Evolutionary conservation across 1,139 yeast species (phyloP).

Genomic region (Magnusiomyces tetraspermus): DNA sequence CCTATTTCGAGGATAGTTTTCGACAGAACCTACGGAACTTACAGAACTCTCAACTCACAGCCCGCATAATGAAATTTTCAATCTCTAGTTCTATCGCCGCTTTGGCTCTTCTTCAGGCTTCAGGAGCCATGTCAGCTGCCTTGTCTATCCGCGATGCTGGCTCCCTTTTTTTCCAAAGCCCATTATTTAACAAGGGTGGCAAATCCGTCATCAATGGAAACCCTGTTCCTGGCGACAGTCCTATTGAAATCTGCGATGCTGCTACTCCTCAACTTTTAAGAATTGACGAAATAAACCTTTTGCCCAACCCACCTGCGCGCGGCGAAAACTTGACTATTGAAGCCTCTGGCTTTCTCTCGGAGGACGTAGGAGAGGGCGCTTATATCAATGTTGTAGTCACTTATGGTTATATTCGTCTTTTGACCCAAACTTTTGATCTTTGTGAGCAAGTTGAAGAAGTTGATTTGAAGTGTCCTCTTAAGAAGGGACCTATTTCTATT

Average conservation of each 20-base stretch:
- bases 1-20: too few species aligned
- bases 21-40: too few species aligned
- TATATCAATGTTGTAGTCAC: constrained; percentile 89
- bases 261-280: constrained; percentile 51
- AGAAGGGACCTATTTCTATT: constrained; percentile 56
- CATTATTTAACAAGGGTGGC: constrained; percentile 10
- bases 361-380: constrained; percentile 66
- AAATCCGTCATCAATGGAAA: constrained; percentile 15
- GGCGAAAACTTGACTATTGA: constrained; percentile 70
- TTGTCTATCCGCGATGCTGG: neutral
- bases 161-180: constrained; percentile 8
- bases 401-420: constrained; percentile 78
- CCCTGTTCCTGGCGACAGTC: constrained; percentile 78
- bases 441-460: constrained; percentile 72
- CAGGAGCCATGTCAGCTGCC: neutral
- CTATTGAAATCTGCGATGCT: constrained; percentile 67
- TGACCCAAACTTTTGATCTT: constrained; percentile 79
- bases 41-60: too few species aligned
- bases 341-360: constrained; percentile 56
- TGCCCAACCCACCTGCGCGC: constrained; percentile 82
- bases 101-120: neutral
- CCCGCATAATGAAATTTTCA: neutral
- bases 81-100: neutral
- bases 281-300: constrained; percentile 49
- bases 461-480: constrained; percentile 67